Evolutionary conservation across 2,329 filamentous ascomycete species (phyloP), one percentile per base, ranked within the genome.

Genomic region (Claviceps sp.): DNA sequence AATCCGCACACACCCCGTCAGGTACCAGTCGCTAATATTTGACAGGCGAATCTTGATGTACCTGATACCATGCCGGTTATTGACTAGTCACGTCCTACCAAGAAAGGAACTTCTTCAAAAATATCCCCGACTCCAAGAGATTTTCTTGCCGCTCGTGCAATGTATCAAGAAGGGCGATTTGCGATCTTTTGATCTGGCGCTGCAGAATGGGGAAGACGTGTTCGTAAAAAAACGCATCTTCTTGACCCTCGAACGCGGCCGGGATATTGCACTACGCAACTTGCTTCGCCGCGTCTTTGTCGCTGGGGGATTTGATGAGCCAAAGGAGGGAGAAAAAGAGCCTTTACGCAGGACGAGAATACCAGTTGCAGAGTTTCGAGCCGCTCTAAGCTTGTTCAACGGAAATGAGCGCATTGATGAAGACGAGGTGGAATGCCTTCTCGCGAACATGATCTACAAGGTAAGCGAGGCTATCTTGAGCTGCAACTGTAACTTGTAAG

Each of bases 381-480:
- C 88, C 6, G 94, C 88, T 7, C 79, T 97, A 54, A 83, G 83
- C 62, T 76, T 95, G 60, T 83, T 82, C 50, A 83, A 79, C 57
- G 75, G 77, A 48, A 74, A 76, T 51, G 75, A 86, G 62, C 70
- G 74, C 37, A 73, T 94, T 37, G 93, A 96, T 60, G 76, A 79
- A 36, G 94, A 98, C 63, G 93, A 98, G 68, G 90, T 97, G 4
- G 94, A 98, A 68, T 98, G 93, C 66, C 71, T 96, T 60, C 65
- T 98, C 61, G 88, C 93, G 29, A 97, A 96, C 65, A 87, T 96
- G 79, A 95, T 98, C 55, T 98, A 97, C 74, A 98, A 97, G 81
- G 91, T 95, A 68, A 58, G 34, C 13, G 94, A 68, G 58, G 16
- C 22, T 23, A 20, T 36, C 22, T 36, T 26, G 16, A 17, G 23